Percentiles rank a stretch among this genome's conserved stretches.
These are phyloP conservation scores for Rhodotorula kratochvilovae DNA, from an alignment of 768 basidiomycete species.

Conservation along the genomic window DNA sequence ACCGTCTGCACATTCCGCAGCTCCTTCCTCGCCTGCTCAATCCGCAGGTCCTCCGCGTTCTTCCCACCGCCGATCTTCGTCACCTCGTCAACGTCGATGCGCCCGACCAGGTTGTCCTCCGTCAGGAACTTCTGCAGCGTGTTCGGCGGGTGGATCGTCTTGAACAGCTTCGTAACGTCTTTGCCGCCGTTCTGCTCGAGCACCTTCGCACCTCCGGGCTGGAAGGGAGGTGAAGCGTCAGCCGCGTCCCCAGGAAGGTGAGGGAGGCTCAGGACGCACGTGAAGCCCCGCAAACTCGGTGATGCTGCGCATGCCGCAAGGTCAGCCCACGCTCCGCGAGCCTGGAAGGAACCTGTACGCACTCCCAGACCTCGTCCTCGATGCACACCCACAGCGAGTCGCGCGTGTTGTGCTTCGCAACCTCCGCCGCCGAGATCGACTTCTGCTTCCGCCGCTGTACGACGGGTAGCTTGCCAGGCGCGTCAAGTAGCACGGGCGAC, in stretches of 20 bases:
- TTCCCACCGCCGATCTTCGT: conserved; percentile 8
- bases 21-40: conserved; percentile 11
- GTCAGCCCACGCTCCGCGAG: neutral
- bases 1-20: conserved; percentile 20
- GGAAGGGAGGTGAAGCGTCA: neutral
- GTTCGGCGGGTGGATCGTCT: conserved; percentile 12
- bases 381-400: conserved; percentile 91
- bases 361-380: conserved; percentile 57
- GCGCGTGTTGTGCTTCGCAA: conserved; percentile 66
- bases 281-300: conserved; percentile 2
- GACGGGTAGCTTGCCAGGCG: neutral
- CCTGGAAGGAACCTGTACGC: neutral
- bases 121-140: conserved; percentile 7
- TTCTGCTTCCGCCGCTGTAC: neutral
- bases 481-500: neutral
- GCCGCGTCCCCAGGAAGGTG: rapidly evolving
- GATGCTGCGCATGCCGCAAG: neutral
- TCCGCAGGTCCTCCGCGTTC: conserved; percentile 11
- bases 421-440: conserved; percentile 47
- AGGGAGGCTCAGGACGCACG: neutral
- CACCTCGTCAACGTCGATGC: conserved; percentile 3
- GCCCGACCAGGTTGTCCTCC: conserved; percentile 11
- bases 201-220: conserved; percentile 24
- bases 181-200: conserved; percentile 14
- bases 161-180: conserved; percentile 27